A percentile compares a stretch with the other conserved stretches of the same genome.
Evolutionary conservation across 2,329 filamentous ascomycete species (phyloP).

Genomic region (Hypoxylon sp.): DNA sequence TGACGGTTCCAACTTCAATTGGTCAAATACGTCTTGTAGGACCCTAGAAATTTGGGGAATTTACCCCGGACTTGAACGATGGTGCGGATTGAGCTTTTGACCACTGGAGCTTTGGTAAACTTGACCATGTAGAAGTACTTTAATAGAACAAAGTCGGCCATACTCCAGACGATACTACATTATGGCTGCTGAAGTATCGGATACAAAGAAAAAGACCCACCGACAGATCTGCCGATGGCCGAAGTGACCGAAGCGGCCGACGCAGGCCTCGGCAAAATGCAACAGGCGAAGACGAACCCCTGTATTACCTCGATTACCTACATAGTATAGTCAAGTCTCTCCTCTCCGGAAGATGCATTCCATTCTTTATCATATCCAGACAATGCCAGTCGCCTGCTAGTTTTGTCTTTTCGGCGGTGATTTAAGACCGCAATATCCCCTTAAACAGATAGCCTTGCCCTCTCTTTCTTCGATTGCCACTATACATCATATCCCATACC

Average conservation of each 20-base stretch:
- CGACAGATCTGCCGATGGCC: constrained; percentile 44
- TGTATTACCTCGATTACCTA: constrained; percentile 18
- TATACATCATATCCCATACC: neutral
- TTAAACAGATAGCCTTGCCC: neutral
- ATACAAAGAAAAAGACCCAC: constrained; percentile 19
- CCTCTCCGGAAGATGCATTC: constrained; percentile 13
- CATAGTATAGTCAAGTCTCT: neutral
- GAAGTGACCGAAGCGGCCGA: constrained; percentile 38
- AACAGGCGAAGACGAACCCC: constrained; percentile 4
- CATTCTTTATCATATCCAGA: constrained; percentile 36
- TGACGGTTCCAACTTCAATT: neutral
- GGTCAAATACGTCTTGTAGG: neutral
- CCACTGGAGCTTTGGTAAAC: neutral
- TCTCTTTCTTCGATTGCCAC: neutral
- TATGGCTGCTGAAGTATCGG: constrained; percentile 4
- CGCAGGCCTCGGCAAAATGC: constrained; percentile 44
- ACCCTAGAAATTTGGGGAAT: neutral
- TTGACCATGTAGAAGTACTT: constrained; percentile 9
- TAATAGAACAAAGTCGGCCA: neutral
- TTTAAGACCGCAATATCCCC: constrained; percentile 19
- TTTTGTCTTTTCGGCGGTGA: constrained; percentile 1
- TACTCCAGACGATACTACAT: neutral
- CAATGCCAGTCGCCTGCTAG: constrained; percentile 27
- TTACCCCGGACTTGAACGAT: constrained; percentile 25
- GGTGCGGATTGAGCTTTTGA: neutral